These are phyloP conservation scores for Kodamaea jinghongensis DNA, from an alignment of 805 yeast species.

Conservation along the genomic window DNA sequence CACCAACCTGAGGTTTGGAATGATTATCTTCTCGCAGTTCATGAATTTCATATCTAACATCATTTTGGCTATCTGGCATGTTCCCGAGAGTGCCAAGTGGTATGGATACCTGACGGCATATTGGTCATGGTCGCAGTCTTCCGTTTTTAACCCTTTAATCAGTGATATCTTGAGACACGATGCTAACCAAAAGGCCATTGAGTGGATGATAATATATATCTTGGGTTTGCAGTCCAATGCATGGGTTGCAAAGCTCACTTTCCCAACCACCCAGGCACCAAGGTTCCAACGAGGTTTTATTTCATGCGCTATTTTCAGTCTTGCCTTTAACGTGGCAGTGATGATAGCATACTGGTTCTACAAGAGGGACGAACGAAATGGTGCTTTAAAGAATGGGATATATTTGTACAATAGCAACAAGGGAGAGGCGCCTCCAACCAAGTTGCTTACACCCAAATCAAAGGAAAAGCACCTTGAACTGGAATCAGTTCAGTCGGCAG, in stretches of 20 bases:
- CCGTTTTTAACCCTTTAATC: conserved; percentile 22
- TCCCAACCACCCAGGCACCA: conserved; percentile 24
- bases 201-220: conserved; percentile 21
- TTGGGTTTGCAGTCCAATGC: conserved; percentile 21
- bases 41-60: conserved; percentile 21
- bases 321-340: conserved; percentile 22
- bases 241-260: conserved; percentile 19
- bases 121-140: conserved; percentile 23
- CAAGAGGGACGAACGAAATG: conserved; percentile 48
- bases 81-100: conserved; percentile 22
- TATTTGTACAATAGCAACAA: conserved; percentile 7
- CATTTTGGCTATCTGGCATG: conserved; percentile 23
- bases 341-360: conserved; percentile 36
- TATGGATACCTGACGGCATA: conserved; percentile 22
- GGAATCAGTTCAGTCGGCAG: no score
- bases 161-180: conserved; percentile 23
- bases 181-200: conserved; percentile 19
- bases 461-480: no score
- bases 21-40: conserved; percentile 17
- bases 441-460: no score
- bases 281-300: conserved; percentile 20
- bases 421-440: conserved; percentile 6
- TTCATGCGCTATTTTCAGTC: conserved; percentile 39
- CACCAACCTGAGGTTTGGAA: conserved; percentile 24
- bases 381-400: conserved; percentile 49